Base-by-base conservation (phyloP, 106 monocot genomes). In the Xerophyta viscosa region DNA sequence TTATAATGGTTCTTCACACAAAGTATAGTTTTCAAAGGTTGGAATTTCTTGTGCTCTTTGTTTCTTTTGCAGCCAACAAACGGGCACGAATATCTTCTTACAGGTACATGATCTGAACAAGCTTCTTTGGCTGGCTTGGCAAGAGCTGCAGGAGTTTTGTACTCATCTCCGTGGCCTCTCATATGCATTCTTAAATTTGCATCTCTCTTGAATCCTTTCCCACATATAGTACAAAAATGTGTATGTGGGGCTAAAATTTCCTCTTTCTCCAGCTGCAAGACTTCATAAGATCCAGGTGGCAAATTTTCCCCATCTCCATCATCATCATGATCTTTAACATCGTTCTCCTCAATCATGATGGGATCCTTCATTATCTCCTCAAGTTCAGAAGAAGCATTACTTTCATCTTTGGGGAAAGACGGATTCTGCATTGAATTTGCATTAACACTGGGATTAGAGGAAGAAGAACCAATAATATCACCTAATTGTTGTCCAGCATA, bases 1-100 rank as follows among this genome's bases (percentile, higher is more conserved):
- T 88, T 94, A 69, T 94, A 94, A 48, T 88, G 94, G 57, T 94
- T 94, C 70, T 84, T 94, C 51, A 94, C 88, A 55, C 94, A 94
- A 2, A 88, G 60, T 23, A 88, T 78, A 1, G 88, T 94, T 56
- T 94, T 94, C 52, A 94, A 39, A n/a, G 94, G 88, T 26, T 84
- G 88, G 61, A 94, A 94, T 25, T 84, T 94, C 75, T 78, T 78
- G 75, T 94, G 94, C 20, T 81, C 84, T 67, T 81, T 84, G 75
- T 94, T 94, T 61, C 94, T 58, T 73, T 88, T 88, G 70, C 94
- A 94, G 0, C 94, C 94, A 3, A 62, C 20, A 41, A 88, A 75
- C 1, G 94, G 94, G 43, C 94, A 94, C 1, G 94, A 94, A 31
- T 88, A 94, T 25, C 94, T 65, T 68, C 64, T 94, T 17, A 72